Evolutionary conservation across 495 filamentous ascomycete genomes (phyloP).

Genomic region (Aspergillus kassunensis): DNA sequence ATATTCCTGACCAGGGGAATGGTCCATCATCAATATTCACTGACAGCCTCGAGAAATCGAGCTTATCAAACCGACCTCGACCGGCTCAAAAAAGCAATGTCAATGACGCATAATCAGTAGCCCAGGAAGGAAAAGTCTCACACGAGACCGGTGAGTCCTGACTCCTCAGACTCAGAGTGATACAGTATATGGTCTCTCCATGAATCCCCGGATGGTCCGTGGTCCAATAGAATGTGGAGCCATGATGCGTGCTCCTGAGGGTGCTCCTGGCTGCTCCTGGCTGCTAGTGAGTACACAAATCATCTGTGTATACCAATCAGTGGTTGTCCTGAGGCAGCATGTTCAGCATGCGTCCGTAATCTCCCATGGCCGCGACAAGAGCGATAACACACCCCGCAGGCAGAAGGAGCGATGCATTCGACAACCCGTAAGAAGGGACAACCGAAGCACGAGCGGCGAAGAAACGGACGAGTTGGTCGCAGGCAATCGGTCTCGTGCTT

Average conservation of each 20-base stretch:
- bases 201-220: not conserved
- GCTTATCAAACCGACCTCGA: not conserved
- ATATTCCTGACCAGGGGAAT: no score
- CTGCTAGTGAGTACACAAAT: no score
- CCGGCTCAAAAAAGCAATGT: not conserved
- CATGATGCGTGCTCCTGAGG: not conserved
- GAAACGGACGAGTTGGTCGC: conserved; percentile 14
- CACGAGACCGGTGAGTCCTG: not conserved
- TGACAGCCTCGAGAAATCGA: no score
- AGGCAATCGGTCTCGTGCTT: conserved; percentile 23
- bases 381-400: conserved; percentile 8
- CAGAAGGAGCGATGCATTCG: conserved; percentile 7
- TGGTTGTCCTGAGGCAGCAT: conserved; percentile 1
- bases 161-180: no score
- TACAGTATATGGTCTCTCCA: no score
- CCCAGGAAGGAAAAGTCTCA: conserved; percentile 5
- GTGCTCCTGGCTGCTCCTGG: no score
- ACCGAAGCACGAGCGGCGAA: conserved; percentile 18
- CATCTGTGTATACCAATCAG: conserved; percentile 10
- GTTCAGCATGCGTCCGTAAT: conserved; percentile 8
- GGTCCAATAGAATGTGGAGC: not conserved
- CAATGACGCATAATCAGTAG: not conserved
- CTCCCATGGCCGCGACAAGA: conserved; percentile 1
- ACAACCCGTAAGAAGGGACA: conserved; percentile 15
- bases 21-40: no score